phyloP scores from a whole-genome alignment of 73 alveolate species.

The Tetrahymena malaccensis region DNA sequence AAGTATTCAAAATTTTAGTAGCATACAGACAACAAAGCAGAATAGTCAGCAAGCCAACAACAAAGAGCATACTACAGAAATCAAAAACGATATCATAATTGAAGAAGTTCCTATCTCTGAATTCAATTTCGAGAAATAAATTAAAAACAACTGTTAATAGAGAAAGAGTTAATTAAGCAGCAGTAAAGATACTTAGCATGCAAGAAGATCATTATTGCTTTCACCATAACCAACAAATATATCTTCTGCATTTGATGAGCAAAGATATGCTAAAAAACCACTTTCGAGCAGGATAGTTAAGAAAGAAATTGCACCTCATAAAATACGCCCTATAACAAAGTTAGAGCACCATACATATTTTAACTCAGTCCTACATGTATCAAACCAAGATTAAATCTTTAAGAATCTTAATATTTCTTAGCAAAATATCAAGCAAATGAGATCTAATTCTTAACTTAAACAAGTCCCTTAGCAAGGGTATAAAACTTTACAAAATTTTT shows the following conservation, averaged over 20 bases:
- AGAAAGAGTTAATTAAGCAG: not conserved
- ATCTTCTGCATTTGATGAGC: not conserved
- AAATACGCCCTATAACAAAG: not conserved
- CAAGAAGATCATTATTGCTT: not conserved
- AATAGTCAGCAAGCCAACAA: not conserved
- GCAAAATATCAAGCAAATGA: not conserved
- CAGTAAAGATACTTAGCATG: not conserved
- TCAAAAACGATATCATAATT: not conserved
- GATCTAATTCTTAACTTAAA: not conserved
- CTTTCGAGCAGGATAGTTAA: not conserved
- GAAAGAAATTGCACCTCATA: not conserved
- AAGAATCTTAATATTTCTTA: not conserved
- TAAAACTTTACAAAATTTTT: not conserved
- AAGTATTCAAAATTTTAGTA: not conserved
- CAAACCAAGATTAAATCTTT: not conserved
- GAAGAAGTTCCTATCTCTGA: not conserved
- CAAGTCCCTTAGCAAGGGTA: not conserved
- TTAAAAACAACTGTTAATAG: not conserved
- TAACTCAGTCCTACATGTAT: not conserved
- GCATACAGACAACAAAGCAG: not conserved
- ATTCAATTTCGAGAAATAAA: not conserved
- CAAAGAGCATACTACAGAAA: not conserved
- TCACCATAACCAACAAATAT: not conserved
- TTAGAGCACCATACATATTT: not conserved
- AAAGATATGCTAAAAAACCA: not conserved